Conservation (phyloP, 495 filamentous ascomycete species). For the Bathelium albidoporum region DNA sequence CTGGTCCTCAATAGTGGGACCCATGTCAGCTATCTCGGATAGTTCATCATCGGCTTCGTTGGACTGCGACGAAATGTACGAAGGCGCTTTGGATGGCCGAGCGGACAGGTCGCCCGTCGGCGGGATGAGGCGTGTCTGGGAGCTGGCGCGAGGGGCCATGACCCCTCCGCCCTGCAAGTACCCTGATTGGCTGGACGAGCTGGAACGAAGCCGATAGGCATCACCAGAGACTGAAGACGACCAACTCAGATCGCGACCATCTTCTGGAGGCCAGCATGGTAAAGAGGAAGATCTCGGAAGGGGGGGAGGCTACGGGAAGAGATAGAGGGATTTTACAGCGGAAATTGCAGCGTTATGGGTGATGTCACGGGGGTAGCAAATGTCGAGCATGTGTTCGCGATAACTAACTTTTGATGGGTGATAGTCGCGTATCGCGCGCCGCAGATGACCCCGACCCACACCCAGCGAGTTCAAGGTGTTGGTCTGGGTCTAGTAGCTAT, state of each 20-base stretch:
- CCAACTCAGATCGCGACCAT: neutral
- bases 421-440: neutral
- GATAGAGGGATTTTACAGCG: neutral
- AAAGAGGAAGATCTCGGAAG: too few species aligned
- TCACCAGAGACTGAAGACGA: conserved; percentile 1
- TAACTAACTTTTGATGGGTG: neutral
- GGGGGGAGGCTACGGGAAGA: too few species aligned
- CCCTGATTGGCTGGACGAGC: neutral
- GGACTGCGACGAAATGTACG: conserved; percentile 23
- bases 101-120: conserved; percentile 1
- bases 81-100: conserved; percentile 17
- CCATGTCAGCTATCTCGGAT: neutral
- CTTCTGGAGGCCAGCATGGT: neutral
- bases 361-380: neutral
- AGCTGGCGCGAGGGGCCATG: neutral
- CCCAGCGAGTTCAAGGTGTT: neutral
- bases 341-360: neutral
- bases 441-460: conserved; percentile 2
- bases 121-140: neutral
- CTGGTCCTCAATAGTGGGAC: conserved; percentile 9
- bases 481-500: neutral
- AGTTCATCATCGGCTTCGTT: conserved; percentile 34
- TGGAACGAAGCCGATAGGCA: neutral
- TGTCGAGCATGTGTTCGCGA: neutral
- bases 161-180: neutral